Evolutionary conservation across 2,329 filamentous ascomycete species (phyloP), one percentile per base, ranked within the genome.

Genomic region (Cladosporium sp.): DNA sequence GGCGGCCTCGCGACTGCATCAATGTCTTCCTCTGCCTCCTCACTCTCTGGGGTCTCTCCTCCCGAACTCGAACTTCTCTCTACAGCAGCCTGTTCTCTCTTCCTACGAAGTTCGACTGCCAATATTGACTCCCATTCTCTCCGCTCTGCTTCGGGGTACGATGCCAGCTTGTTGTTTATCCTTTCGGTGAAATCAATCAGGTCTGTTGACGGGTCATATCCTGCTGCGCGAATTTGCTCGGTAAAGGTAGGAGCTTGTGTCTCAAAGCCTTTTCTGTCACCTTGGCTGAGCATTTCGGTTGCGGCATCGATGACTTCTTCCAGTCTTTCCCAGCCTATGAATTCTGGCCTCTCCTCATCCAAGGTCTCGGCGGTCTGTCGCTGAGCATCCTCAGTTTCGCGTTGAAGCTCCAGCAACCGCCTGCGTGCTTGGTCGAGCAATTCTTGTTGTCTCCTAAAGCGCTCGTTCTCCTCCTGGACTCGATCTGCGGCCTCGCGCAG

Each of bases 381-480:
- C 8, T 62, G 49, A 4, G 57, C 58, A 13, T 57, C 70, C 23
- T 65, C 67, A 5, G 65, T 65, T 28, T 70, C 68, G 13, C 65
- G 58, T 58, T 74, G 70, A 43, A 72, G 70, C 72, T 67, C 72
- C 16, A 39, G 46, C 16, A 76, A 53, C 30, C 72, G 68, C 30
- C 64, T 32, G 6, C 71, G 65, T 14, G 72, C 73, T 53, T 72
- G 68, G 28, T 74, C 71, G 5, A 76, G 67, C 30, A 73, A 48
- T 43, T 74, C 70, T 43, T 71, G 69, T 53, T 75, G 73, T 53
- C 70, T 61, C 32, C 66, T 64, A 16, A 75, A 62, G 11, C 68
- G 49, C 18, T 70, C 73, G 21, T 71, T 68, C 23, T 72, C 70
- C 11, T 67, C 71, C 16, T 76, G 70, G 18, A 75, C 73, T 11